A percentile compares a stretch with the other conserved stretches of the same genome.
Conservation (phyloP, 306 rosid species). For the Sindora glabra region DNA sequence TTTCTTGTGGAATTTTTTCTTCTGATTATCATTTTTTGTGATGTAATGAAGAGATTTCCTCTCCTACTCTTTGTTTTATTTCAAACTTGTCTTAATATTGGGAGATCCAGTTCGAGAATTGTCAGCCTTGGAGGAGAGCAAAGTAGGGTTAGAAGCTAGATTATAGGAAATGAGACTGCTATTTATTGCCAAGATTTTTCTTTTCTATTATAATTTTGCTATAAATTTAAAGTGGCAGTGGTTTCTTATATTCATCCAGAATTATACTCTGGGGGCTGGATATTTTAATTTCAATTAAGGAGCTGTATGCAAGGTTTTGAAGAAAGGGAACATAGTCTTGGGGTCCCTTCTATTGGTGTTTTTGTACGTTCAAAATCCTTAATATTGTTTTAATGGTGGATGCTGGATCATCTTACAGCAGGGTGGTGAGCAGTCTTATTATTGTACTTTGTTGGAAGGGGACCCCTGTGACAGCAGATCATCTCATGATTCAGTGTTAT, state of each 20-base stretch:
- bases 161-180: background rate
- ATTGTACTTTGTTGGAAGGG: conserved; percentile 47
- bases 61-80: background rate
- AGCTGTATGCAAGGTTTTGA: conserved; percentile 17
- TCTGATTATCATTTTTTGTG: background rate
- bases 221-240: conserved; percentile 1
- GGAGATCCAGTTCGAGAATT: background rate
- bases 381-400: conserved; percentile 51
- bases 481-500: conserved; percentile 45
- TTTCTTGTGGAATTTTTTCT: conserved; percentile 6
- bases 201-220: background rate
- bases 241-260: conserved; percentile 7
- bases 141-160: background rate
- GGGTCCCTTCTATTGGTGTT: conserved; percentile 43
- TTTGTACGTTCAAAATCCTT: conserved; percentile 32
- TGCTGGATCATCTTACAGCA: conserved; percentile 58
- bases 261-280: conserved; percentile 4
- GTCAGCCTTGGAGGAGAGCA: background rate
- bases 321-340: conserved; percentile 33
- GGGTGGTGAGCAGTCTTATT: conserved; percentile 45
- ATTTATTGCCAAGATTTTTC: background rate
- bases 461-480: conserved; percentile 57
- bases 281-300: conserved; percentile 12
- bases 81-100: background rate
- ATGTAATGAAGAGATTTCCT: conserved; percentile 7